phyloP scores from a whole-genome alignment of 306 rosid genomes.

The Benincasa hispida region DNA sequence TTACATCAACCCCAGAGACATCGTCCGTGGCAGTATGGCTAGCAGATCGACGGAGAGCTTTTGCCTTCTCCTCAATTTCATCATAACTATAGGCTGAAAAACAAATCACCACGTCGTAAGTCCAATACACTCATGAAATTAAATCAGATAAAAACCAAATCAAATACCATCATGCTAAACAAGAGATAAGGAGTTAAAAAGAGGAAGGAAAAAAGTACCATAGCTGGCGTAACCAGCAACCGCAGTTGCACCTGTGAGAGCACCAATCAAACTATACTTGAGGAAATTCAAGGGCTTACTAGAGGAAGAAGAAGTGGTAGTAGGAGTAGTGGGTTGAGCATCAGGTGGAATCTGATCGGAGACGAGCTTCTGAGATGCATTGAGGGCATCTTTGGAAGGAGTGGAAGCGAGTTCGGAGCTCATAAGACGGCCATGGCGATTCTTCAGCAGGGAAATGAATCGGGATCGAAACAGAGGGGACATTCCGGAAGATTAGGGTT shows the following conservation, averaged over 20 bases:
- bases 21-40: conserved; percentile 28
- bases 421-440: conserved; percentile 22
- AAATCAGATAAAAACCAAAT: neutral
- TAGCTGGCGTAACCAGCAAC: conserved; percentile 29
- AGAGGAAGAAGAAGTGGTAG: conserved; percentile 5
- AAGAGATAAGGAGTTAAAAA: neutral
- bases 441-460: conserved; percentile 7
- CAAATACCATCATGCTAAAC: neutral
- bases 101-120: neutral
- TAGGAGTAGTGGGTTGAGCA: conserved; percentile 5
- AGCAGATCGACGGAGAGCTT: conserved; percentile 34
- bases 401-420: conserved; percentile 31
- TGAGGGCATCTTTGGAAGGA: conserved; percentile 30
- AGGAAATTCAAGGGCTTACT: conserved; percentile 21
- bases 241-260: conserved; percentile 29
- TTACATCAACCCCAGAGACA: conserved; percentile 49
- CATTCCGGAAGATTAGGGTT: conserved; percentile 13
- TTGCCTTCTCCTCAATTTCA: conserved; percentile 58
- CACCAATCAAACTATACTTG: conserved; percentile 27
- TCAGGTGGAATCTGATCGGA: conserved; percentile 15
- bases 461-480: conserved; percentile 28
- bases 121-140: neutral
- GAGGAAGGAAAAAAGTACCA: conserved; percentile 13
- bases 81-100: conserved; percentile 49
- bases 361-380: conserved; percentile 19